These are phyloP conservation scores for Rhodotorula glutinis DNA, from an alignment of 1,284 basidiomycete genomes.

Conservation along the genomic window DNA sequence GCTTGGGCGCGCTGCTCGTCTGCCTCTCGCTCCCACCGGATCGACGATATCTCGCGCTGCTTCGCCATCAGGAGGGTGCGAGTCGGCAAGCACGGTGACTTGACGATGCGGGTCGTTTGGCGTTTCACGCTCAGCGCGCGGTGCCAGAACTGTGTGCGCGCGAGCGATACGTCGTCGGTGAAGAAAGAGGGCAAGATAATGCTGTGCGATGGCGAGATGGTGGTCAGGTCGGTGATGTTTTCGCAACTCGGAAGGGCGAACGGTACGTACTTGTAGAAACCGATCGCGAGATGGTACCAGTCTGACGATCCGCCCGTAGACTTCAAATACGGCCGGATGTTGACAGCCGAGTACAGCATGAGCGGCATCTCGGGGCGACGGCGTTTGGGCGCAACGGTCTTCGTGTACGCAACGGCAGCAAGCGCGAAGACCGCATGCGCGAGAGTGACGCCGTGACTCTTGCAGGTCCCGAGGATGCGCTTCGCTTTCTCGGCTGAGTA, in stretches of 20 bases:
- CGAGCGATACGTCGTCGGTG: slow-evolving; percentile 37
- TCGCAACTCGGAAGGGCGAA: neutral
- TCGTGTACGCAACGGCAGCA: slow-evolving; percentile 62
- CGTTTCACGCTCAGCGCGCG: slow-evolving; percentile 64
- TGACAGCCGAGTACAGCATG: slow-evolving; percentile 76
- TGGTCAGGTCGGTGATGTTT: no score
- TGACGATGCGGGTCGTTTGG: slow-evolving; percentile 63
- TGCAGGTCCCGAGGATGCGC: slow-evolving; percentile 59
- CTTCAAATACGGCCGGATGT: slow-evolving; percentile 62
- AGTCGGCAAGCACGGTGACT: slow-evolving; percentile 60
- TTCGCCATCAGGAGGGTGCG: slow-evolving; percentile 63
- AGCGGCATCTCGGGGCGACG: slow-evolving; percentile 54
- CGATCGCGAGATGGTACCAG: slow-evolving; percentile 70
- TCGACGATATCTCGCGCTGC: slow-evolving; percentile 59
- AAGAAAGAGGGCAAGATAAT: slow-evolving; percentile 67
- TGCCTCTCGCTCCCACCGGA: slow-evolving; percentile 66
- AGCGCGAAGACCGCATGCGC: slow-evolving; percentile 70
- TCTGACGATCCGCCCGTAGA: slow-evolving; percentile 33
- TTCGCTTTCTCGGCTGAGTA: slow-evolving; percentile 58
- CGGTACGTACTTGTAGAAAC: slow-evolving; percentile 46
- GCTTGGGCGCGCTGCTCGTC: slow-evolving; percentile 50
- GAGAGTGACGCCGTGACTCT: slow-evolving; percentile 66
- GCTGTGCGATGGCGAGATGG: slow-evolving; percentile 48
- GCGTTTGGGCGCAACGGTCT: slow-evolving; percentile 52
- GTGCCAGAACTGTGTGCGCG: slow-evolving; percentile 61